These are phyloP conservation scores for Graphilbum fragrans DNA, from an alignment of 2,329 filamentous ascomycete species.

Conservation along the genomic window DNA sequence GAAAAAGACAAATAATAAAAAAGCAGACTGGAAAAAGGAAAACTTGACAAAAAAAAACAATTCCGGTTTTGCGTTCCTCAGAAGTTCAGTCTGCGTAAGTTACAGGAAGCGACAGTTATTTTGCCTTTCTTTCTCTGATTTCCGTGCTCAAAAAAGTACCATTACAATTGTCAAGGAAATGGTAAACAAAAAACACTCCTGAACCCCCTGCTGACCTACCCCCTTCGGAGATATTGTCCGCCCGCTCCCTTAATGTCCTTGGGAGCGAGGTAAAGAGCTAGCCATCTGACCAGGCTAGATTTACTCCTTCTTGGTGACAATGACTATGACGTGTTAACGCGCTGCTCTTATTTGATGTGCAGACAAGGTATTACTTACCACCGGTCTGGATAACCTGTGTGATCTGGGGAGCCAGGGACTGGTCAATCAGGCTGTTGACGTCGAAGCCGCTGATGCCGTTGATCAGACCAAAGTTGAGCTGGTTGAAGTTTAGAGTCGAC, in stretches of 20 bases:
- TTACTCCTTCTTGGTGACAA: constrained; percentile 9
- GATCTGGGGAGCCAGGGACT: constrained; percentile 13
- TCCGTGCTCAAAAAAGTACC: too few species aligned
- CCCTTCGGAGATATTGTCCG: not conserved
- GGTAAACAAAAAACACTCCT: not conserved
- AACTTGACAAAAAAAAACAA: not conserved
- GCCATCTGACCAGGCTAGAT: not conserved
- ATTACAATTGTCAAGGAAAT: too few species aligned
- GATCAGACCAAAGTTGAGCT: constrained; percentile 12
- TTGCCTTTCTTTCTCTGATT: too few species aligned
- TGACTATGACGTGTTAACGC: not conserved
- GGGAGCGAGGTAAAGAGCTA: not conserved
- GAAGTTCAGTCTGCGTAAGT: not conserved
- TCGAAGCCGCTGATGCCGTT: constrained; percentile 16
- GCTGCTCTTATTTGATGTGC: not conserved
- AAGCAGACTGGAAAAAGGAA: not conserved
- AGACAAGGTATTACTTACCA: not conserved
- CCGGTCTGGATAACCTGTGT: constrained; percentile 9
- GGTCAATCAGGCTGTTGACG: constrained; percentile 13
- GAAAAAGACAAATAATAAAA: not conserved
- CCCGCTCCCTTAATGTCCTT: not conserved
- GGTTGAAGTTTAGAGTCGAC: constrained; percentile 12
- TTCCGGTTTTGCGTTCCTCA: not conserved
- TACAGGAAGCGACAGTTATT: not conserved
- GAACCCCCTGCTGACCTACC: not conserved